phyloP scores from a whole-genome alignment of 2,329 filamentous ascomycete genomes.

The Rhynchosporium agropyri region DNA sequence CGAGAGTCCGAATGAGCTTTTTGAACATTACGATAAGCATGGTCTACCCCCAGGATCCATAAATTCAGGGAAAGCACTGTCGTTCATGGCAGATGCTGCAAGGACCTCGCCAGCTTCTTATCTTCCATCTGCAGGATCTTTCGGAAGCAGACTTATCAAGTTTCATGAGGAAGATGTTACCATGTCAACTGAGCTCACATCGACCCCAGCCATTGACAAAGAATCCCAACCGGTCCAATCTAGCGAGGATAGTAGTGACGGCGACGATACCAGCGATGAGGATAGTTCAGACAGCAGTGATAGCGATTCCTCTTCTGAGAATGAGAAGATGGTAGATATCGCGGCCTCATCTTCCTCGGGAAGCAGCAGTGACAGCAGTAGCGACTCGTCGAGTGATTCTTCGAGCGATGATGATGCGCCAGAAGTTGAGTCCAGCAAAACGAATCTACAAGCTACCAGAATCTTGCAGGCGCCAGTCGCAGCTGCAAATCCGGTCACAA shows the following conservation, averaged over 20 bases:
- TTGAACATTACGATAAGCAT: constrained; percentile 41
- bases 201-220: constrained; percentile 38
- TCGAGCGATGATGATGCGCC: constrained; percentile 44
- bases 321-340: constrained; percentile 24
- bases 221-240: constrained; percentile 34
- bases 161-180: constrained; percentile 28
- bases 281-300: constrained; percentile 16
- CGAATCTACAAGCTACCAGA: neutral
- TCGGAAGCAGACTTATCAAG: constrained; percentile 31
- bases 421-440: constrained; percentile 46
- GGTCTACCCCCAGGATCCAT: constrained; percentile 42
- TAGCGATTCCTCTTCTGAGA: constrained; percentile 33
- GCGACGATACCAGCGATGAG: constrained; percentile 18
- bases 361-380: constrained; percentile 28
- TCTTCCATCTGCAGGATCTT: constrained; percentile 25
- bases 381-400: constrained; percentile 32
- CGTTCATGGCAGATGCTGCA: constrained; percentile 36
- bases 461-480: neutral
- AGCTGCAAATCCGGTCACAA: neutral
- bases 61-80: constrained; percentile 37
- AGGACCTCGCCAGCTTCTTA: constrained; percentile 27
- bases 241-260: constrained; percentile 26
- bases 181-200: constrained; percentile 29
- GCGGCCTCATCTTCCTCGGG: constrained; percentile 16
- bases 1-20: constrained; percentile 37